These are phyloP conservation scores for Fusarium sp. DNA, from an alignment of 2,329 filamentous ascomycete species.

Conservation along the genomic window DNA sequence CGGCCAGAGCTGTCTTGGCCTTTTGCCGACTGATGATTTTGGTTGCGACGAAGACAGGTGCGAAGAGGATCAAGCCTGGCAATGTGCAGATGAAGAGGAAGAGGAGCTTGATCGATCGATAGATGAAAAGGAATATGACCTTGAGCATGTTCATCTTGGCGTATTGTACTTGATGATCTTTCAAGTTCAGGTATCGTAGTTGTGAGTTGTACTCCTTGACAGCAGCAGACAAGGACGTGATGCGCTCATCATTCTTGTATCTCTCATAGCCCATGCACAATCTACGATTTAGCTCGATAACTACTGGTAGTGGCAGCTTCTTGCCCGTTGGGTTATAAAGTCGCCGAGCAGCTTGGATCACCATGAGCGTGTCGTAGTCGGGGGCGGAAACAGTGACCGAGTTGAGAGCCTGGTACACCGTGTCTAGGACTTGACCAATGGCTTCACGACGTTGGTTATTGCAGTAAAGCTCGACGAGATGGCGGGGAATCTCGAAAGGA, in stretches of 20 bases:
- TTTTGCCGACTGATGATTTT: constrained; percentile 86
- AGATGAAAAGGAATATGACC: constrained; percentile 81
- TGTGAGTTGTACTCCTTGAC: constrained; percentile 89
- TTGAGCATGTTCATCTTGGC: constrained; percentile 82
- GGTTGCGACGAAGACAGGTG: constrained; percentile 85
- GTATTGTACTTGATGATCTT: constrained; percentile 95
- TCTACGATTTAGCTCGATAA: constrained; percentile 93
- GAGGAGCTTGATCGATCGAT: constrained; percentile 80
- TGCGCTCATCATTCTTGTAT: constrained; percentile 90
- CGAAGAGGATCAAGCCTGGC: constrained; percentile 87
- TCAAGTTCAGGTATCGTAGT: constrained; percentile 84
- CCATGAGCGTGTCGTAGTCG: constrained; percentile 96
- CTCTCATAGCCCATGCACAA: constrained; percentile 91
- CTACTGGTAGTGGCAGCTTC: constrained; percentile 89
- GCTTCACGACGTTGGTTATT: constrained; percentile 86
- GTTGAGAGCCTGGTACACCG: constrained; percentile 84
- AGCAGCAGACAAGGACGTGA: constrained; percentile 77
- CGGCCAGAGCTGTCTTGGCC: constrained; percentile 84
- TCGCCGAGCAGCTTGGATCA: constrained; percentile 92
- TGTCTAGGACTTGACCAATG: constrained; percentile 85
- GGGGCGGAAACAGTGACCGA: constrained; percentile 92
- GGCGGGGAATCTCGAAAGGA: constrained; percentile 84
- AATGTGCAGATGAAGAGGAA: constrained; percentile 83
- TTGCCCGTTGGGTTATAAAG: constrained; percentile 95
- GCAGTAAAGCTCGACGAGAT: constrained; percentile 87